Base-by-base conservation (phyloP, 805 yeast genomes). In the Candida loeiensis region DNA sequence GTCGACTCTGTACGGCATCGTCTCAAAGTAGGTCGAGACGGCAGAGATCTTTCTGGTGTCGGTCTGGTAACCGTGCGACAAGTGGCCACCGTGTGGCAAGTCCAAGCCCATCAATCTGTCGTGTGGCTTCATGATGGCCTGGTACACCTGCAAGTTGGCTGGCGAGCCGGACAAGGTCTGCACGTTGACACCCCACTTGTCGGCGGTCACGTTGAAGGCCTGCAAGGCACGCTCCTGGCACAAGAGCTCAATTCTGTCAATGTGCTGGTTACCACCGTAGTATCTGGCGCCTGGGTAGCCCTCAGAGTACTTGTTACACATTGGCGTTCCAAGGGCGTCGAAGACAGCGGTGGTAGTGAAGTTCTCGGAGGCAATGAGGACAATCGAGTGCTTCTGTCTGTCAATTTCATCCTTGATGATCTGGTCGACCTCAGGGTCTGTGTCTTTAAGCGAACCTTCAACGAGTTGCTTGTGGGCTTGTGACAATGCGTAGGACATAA, bases 281-380 rank as follows among this genome's bases (percentile, higher is more conserved):
- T 91, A 91, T 64, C 99, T 81, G 48, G 89, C 95, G 51, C 96
- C 96, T 30, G 99, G 99, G 69, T 91, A 91, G 49, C 98, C 98
- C 69, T 91, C 99, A 8, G 97, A 89, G 71, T 91, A 91, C 73
- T 91, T 91, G 78, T 91, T 91, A 66, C 86, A 90, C 96, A 91
- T 88, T 61, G 87, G 95, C 19, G 96, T 85, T 49, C 98, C 98
- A 56, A 91, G 75, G 36, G 88, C 79, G 61, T 91, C 96, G 79
- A 91, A 85, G 22, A 91, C 99, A 17, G 96, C 83, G 51, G 83
- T 85, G 36, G 97, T 85, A 41, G 99, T 91, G 76, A 90, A 91
- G 69, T 91, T 91, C 64, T 91, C 99, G 32, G 95, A 85, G 15
- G 99, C 95, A 63, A 91, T 91, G 64, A 91, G 74, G 30, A 91